Base-by-base conservation (phyloP, 2,329 filamentous ascomycete genomes). In the Lojkania enalia region DNA sequence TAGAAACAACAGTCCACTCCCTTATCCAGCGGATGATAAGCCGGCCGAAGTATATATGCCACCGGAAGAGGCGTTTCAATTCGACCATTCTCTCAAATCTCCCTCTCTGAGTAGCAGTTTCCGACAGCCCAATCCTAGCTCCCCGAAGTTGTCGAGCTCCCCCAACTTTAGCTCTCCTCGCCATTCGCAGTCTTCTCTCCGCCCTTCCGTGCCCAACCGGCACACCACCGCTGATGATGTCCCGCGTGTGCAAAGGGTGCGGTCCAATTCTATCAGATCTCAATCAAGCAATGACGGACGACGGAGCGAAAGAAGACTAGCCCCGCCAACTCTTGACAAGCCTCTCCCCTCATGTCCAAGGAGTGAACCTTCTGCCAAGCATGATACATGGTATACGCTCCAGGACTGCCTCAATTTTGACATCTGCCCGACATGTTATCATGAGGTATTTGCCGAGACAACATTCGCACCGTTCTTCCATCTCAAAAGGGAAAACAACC, bases 351-450 rank as follows among this genome's bases (percentile, higher is more conserved):
- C 83, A 2, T 96, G 91, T 57, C 85, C 85, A 5, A 79, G 88
- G 48, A 81, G 79, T 29, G 72, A 77, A 3, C 80, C 82, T 9
- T 78, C 82, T 11, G 73, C 79, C 7, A 84, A 84, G 1, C 79
- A 84, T 49, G 76, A 85, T 50, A 89, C 94, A 60, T 96, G 91
- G 88, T 83, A 90, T 49, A 91, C 86, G 0, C 75, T 96, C 3
- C 82, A 82, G 3, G 81, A 83, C 12, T 81, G 84, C 49, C 79
- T 84, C 11, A 81, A 81, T 48, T 87, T 96, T 56, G 83, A 88
- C 51, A 86, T 96, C 35, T 96, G 92, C 58, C 88, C 89, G 0
- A 82, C 81, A 11, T 97, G 92, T 71, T 90, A 88, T 65, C 76
- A 79, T 2, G 77, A 78, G 4, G 80, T 90, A 6, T 90, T 92